phyloP scores from a whole-genome alignment of 768 basidiomycete species.

The Podaxis sp. region DNA sequence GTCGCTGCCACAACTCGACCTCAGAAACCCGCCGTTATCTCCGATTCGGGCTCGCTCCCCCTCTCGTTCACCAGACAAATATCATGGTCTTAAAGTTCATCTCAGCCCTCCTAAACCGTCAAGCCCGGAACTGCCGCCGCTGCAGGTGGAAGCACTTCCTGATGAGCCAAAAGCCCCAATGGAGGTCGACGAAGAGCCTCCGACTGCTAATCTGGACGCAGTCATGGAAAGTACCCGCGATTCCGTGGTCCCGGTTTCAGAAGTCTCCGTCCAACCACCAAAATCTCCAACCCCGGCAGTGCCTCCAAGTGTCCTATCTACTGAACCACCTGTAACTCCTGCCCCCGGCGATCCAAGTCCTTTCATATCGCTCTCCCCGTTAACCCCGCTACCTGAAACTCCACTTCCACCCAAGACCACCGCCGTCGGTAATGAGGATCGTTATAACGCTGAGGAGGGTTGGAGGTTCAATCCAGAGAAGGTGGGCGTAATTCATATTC shows the following conservation, averaged over 20 bases:
- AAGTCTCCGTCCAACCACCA: conserved; percentile 7
- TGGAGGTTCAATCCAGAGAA: conserved; percentile 23
- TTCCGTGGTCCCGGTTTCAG: background rate
- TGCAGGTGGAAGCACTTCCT: conserved; percentile 12
- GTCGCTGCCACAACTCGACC: conserved; percentile 36
- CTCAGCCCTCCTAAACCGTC: conserved; percentile 17
- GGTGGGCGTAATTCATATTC: conserved; percentile 18
- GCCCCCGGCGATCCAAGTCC: background rate
- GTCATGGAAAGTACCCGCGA: background rate
- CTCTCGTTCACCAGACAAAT: conserved; percentile 45
- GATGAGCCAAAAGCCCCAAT: conserved; percentile 22
- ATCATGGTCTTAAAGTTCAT: conserved; percentile 30
- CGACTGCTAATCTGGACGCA: conserved; percentile 1
- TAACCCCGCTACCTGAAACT: conserved; percentile 53
- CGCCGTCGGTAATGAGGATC: conserved; percentile 17
- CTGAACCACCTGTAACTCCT: conserved; percentile 11
- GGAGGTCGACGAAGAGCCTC: conserved; percentile 24
- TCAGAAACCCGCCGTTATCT: conserved; percentile 40
- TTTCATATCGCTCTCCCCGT: conserved; percentile 24
- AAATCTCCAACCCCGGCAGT: conserved; percentile 19
- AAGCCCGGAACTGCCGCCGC: conserved; percentile 1
- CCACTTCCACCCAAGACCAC: conserved; percentile 28
- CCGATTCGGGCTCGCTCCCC: conserved; percentile 35
- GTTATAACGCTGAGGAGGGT: conserved; percentile 19
- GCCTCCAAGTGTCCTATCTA: conserved; percentile 10